Percentiles rank a stretch among this genome's conserved stretches.
Evolutionary conservation across 2,329 filamentous ascomycete genomes (phyloP).

Genomic region (Nannizziopsis barbatae): DNA sequence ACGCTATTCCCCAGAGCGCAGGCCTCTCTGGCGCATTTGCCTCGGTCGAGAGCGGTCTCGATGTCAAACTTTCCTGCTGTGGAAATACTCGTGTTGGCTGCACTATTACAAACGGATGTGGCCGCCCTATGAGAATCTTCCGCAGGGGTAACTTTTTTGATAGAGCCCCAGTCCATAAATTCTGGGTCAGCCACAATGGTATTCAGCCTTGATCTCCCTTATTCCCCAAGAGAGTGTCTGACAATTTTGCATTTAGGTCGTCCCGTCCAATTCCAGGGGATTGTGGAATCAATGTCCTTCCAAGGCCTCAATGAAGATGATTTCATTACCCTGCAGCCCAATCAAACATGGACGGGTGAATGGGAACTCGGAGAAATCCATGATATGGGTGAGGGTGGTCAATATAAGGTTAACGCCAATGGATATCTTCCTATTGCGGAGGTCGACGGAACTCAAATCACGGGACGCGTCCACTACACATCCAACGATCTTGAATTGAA

Average conservation of each 20-base stretch:
- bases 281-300: constrained; percentile 22
- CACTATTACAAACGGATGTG: constrained; percentile 27
- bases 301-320: constrained; percentile 22
- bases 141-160: constrained; percentile 31
- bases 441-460: constrained; percentile 42
- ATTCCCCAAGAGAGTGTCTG: constrained; percentile 1
- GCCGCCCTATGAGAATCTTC: constrained; percentile 25
- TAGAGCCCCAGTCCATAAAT: constrained; percentile 27
- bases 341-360: constrained; percentile 24
- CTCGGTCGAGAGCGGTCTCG: constrained; percentile 20
- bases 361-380: constrained; percentile 28
- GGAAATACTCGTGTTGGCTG: constrained; percentile 28
- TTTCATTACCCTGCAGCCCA: constrained; percentile 23
- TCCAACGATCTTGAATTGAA: constrained; percentile 49
- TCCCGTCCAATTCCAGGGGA: constrained; percentile 25
- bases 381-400: constrained; percentile 40
- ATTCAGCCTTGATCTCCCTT: not conserved
- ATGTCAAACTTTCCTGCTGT: constrained; percentile 25
- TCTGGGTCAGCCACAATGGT: constrained; percentile 26
- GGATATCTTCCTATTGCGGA: constrained; percentile 49
- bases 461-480: constrained; percentile 45
- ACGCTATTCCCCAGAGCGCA: not conserved
- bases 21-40: constrained; percentile 5
- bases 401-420: constrained; percentile 45
- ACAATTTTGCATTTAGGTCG: constrained; percentile 17